These are phyloP conservation scores for Erodium moschatum DNA, from an alignment of 441 rosid genomes.

Conservation along the genomic window DNA sequence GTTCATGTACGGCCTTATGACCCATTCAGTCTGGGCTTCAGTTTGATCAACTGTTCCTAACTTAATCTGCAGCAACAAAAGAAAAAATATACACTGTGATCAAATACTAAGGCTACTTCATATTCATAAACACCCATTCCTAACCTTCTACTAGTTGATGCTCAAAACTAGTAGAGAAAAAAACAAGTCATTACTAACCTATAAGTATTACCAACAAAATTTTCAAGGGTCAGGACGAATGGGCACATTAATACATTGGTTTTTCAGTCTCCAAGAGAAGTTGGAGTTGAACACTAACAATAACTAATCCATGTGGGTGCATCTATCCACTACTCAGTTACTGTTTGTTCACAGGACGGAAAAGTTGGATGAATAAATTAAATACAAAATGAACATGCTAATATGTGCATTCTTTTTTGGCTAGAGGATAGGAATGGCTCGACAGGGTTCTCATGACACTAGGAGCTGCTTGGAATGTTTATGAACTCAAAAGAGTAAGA, in stretches of 20 bases:
- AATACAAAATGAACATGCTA: neutral
- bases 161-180: too few relatives aligned
- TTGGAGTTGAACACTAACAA: conserved; percentile 2
- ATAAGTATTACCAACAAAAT: too few relatives aligned
- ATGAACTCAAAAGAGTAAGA: too few relatives aligned
- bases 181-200: too few relatives aligned
- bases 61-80: conserved; percentile 41
- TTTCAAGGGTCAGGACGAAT: too few relatives aligned
- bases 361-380: too few relatives aligned
- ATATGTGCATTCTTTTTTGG: neutral
- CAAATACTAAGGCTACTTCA: neutral
- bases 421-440: neutral
- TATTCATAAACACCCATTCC: neutral
- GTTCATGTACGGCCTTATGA: conserved; percentile 81
- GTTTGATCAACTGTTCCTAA: conserved; percentile 75
- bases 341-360: too few relatives aligned
- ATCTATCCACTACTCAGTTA: neutral
- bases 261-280: neutral
- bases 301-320: neutral
- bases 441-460: too few relatives aligned
- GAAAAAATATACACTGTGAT: too few relatives aligned
- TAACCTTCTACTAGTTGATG: neutral
- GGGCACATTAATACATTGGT: neutral
- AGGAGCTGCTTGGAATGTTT: too few relatives aligned
- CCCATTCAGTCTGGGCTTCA: conserved; percentile 87